A percentile compares a stretch with the other conserved stretches of the same genome.
Conservation (phyloP, 768 basidiomycete species). For the Suillus cothurnatus region DNA sequence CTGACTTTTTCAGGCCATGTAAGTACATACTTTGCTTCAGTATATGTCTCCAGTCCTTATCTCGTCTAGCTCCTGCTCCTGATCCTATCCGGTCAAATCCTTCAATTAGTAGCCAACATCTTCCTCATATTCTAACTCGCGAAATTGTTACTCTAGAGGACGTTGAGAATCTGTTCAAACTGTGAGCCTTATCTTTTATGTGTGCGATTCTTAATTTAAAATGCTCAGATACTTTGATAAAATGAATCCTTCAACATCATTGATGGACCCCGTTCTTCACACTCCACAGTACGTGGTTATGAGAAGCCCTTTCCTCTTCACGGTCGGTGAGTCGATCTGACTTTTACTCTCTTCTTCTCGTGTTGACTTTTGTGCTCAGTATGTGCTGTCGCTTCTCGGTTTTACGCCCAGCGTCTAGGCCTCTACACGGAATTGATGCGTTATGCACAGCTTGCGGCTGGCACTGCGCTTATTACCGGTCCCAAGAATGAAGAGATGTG, state of each 20-base stretch:
- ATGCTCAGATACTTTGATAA: constrained; percentile 65
- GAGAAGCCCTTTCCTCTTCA: constrained; percentile 90
- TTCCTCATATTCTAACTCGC: constrained; percentile 65
- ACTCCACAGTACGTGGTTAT: constrained; percentile 79
- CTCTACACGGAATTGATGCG: constrained; percentile 74
- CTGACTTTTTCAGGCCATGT: constrained; percentile 70
- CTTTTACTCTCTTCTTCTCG: not conserved
- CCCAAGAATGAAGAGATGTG: constrained; percentile 83
- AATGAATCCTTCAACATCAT: constrained; percentile 77
- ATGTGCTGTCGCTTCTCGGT: constrained; percentile 86
- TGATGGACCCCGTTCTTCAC: constrained; percentile 83
- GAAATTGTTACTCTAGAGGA: constrained; percentile 65
- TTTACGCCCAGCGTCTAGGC: constrained; percentile 68
- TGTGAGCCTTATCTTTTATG: constrained; percentile 43
- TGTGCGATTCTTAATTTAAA: constrained; percentile 2
- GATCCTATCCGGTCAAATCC: constrained; percentile 42
- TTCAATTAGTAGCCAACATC: constrained; percentile 45
- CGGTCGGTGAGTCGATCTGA: constrained; percentile 67
- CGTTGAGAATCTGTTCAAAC: constrained; percentile 72
- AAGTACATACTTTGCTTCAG: constrained; percentile 22
- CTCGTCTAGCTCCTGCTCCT: constrained; percentile 40
- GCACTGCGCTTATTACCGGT: constrained; percentile 73
- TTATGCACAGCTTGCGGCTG: constrained; percentile 76
- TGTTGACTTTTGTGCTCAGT: constrained; percentile 46
- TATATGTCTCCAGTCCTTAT: not conserved